phyloP scores from a whole-genome alignment of 2,329 filamentous ascomycete species.

The Hypoxylon sp. region DNA sequence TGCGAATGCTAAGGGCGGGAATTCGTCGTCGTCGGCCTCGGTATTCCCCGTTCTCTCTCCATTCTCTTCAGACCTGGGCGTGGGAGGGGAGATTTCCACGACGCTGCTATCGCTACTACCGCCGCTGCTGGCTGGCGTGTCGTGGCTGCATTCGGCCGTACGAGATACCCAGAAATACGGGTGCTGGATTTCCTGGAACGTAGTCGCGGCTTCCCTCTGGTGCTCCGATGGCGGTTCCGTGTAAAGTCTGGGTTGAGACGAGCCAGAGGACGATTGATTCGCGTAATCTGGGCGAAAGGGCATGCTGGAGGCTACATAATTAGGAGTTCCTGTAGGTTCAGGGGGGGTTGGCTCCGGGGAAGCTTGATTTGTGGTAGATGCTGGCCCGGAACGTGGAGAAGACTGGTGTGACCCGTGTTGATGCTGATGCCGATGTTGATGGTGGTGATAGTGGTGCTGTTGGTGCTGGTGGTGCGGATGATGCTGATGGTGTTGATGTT shows the following conservation, averaged over 20 bases:
- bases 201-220: background rate
- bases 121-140: background rate
- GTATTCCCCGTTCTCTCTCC: background rate
- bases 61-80: background rate
- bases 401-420: background rate
- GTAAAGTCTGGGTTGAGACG: background rate
- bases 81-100: background rate
- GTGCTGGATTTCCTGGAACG: background rate
- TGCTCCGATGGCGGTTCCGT: background rate
- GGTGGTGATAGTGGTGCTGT: background rate
- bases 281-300: background rate
- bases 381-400: background rate
- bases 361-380: background rate
- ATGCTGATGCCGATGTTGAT: too few species aligned
- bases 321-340: background rate
- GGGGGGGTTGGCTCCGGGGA: background rate
- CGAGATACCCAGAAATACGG: background rate
- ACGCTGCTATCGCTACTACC: background rate
- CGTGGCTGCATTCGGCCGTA: background rate
- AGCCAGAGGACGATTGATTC: background rate
- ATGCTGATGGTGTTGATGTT: background rate
- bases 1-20: slow-evolving; percentile 9
- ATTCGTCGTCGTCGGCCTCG: background rate
- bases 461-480: background rate
- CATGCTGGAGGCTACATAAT: background rate